phyloP scores from a whole-genome alignment of 371 early-diverging fungal species.

The Entomophthora muscae region DNA sequence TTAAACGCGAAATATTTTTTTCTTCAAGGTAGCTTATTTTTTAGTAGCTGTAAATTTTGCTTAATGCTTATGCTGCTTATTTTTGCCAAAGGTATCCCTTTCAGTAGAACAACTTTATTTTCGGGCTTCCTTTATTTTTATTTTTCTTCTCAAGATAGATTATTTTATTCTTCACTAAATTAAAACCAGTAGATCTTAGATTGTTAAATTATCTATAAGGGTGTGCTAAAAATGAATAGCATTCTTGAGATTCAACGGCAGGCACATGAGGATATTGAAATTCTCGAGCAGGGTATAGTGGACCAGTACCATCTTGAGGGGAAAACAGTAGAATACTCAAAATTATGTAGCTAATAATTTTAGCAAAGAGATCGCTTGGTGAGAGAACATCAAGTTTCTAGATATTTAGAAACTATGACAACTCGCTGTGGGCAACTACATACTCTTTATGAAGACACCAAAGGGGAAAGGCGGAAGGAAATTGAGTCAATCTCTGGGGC shows the following conservation, averaged over 20 bases:
- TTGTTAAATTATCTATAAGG: too few relatives aligned
- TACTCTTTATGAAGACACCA: constrained; percentile 50
- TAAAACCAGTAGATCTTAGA: too few relatives aligned
- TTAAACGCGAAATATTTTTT: too few relatives aligned
- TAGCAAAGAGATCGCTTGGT: constrained; percentile 61
- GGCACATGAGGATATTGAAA: constrained; percentile 82
- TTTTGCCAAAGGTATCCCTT: too few relatives aligned
- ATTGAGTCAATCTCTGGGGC: constrained; percentile 49
- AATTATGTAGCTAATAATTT: constrained; percentile 1
- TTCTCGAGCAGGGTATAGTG: constrained; percentile 74
- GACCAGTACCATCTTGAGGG: constrained; percentile 55
- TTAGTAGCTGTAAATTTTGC: too few relatives aligned
- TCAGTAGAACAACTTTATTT: too few relatives aligned
- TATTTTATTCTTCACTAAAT: too few relatives aligned
- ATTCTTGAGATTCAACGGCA: constrained; percentile 23
- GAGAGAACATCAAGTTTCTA: constrained; percentile 64
- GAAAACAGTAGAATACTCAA: constrained; percentile 25
- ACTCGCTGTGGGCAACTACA: constrained; percentile 35
- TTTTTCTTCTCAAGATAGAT: too few relatives aligned
- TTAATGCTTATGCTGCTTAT: too few relatives aligned
- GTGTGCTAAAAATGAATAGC: constrained; percentile 12
- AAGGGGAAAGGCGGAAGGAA: constrained; percentile 55
- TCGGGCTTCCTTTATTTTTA: too few relatives aligned
- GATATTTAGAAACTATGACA: constrained; percentile 51
- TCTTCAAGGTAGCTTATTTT: too few relatives aligned